A percentile compares a stretch with the other conserved stretches of the same genome.
Evolutionary conservation across 2,329 filamentous ascomycete genomes (phyloP).

Genomic region (Penicillium sp.): DNA sequence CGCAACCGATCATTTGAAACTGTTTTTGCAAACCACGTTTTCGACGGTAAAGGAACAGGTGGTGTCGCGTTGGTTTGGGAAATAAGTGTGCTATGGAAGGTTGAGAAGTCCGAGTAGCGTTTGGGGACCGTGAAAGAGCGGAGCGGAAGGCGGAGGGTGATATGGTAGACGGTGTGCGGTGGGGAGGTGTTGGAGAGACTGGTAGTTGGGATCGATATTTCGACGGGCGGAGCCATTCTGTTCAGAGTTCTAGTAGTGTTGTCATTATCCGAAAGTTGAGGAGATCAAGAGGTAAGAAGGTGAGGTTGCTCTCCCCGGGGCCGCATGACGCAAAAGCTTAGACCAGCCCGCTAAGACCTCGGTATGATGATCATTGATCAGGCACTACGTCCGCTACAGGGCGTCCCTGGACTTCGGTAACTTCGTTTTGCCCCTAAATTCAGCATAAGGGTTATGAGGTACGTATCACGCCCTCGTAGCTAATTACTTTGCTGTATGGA

Average conservation of each 20-base stretch:
- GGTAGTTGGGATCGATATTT: conserved; percentile 51
- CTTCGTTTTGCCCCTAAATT: too few species aligned
- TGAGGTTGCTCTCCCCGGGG: background rate
- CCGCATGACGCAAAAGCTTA: conserved; percentile 13
- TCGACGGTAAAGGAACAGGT: conserved; percentile 54
- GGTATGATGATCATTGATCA: conserved; percentile 1
- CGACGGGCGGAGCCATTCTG: conserved; percentile 43
- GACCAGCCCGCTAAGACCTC: conserved; percentile 3
- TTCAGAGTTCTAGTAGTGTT: background rate
- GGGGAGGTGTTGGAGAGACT: conserved; percentile 48
- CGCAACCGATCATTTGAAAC: conserved; percentile 54
- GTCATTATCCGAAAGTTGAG: background rate
- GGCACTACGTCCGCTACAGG: conserved; percentile 1
- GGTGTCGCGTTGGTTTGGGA: conserved; percentile 51
- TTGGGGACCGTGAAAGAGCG: conserved; percentile 58
- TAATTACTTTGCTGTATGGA: too few species aligned
- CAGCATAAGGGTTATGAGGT: too few species aligned
- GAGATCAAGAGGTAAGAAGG: conserved; percentile 3
- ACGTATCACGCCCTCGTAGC: too few species aligned
- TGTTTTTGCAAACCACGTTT: conserved; percentile 59
- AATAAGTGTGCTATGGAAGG: conserved; percentile 52
- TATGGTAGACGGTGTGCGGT: conserved; percentile 59
- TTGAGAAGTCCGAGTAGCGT: conserved; percentile 61
- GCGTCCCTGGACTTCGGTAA: too few species aligned
- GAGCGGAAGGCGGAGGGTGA: conserved; percentile 59